Conservation (phyloP, 805 yeast species). For the Wilhelminamyces savonicus region DNA sequence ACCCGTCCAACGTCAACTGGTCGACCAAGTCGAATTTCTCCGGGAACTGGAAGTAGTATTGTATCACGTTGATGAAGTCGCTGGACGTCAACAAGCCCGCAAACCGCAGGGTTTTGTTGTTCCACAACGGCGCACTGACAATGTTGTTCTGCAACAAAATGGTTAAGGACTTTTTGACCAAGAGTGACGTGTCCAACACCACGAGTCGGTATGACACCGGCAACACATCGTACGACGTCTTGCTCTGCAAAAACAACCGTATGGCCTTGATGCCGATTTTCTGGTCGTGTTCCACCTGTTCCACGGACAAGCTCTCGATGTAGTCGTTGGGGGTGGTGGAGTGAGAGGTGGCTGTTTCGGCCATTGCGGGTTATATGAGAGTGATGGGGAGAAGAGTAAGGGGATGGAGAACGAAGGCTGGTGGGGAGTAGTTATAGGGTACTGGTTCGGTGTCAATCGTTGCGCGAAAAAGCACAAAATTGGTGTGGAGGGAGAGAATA, state of each 20-base stretch:
- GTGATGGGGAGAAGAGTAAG: no score
- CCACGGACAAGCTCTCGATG: conserved; percentile 32
- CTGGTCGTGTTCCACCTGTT: conserved; percentile 54
- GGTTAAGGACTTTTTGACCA: conserved; percentile 85
- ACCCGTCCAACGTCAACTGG: conserved; percentile 74
- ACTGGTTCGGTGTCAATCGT: no score
- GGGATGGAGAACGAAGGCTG: no score
- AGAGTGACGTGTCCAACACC: conserved; percentile 84
- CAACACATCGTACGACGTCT: conserved; percentile 92
- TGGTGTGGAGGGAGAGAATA: no score
- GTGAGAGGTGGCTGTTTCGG: conserved; percentile 15
- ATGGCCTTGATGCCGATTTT: conserved; percentile 75
- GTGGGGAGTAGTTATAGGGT: no score
- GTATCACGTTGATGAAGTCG: conserved; percentile 92
- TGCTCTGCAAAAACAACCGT: conserved; percentile 74
- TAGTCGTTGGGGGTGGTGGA: conserved; percentile 40
- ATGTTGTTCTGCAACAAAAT: conserved; percentile 88
- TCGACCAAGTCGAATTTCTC: conserved; percentile 86
- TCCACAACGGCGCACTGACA: conserved; percentile 97
- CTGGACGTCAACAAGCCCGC: conserved; percentile 91
- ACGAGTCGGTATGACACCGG: conserved; percentile 92
- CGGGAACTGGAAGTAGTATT: conserved; percentile 85
- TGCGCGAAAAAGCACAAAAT: no score
- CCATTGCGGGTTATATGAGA: no score
- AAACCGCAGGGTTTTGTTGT: conserved; percentile 78